Conservation (phyloP, 176 grass and related monocot species). For the Cocos nucifera region DNA sequence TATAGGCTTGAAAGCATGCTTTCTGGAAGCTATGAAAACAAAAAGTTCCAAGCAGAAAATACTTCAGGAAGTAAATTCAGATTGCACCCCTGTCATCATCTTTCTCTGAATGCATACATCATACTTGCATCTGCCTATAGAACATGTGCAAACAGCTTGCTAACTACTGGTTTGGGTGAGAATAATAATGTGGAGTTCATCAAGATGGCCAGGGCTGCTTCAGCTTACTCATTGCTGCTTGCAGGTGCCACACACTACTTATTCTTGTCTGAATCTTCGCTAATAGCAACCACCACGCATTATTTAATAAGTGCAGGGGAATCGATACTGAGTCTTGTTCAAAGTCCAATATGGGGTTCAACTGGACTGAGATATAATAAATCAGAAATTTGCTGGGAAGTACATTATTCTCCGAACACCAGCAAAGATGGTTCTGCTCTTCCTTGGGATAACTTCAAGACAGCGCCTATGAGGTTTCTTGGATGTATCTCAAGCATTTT, state of each 20-base stretch:
- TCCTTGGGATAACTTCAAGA: slow-evolving; percentile 36
- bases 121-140: slow-evolving; percentile 73
- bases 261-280: slow-evolving; percentile 60
- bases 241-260: slow-evolving; percentile 49
- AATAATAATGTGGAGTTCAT: slow-evolving; percentile 18
- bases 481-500: slow-evolving; percentile 36
- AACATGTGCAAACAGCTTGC: slow-evolving; percentile 25
- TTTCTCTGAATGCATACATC: slow-evolving; percentile 52
- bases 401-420: slow-evolving; percentile 23
- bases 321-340: slow-evolving; percentile 42
- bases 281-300: slow-evolving; percentile 40
- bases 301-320: slow-evolving; percentile 59
- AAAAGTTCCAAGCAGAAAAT: slow-evolving; percentile 19
- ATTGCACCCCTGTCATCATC: slow-evolving; percentile 61
- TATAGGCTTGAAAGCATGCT: slow-evolving; percentile 66
- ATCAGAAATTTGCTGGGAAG: slow-evolving; percentile 12
- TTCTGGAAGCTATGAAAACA: slow-evolving; percentile 26
- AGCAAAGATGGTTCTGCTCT: slow-evolving; percentile 10
- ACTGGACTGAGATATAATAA: slow-evolving; percentile 15
- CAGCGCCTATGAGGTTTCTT: slow-evolving; percentile 38
- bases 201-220: slow-evolving; percentile 48
- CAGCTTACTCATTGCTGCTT: slow-evolving; percentile 63
- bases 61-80: slow-evolving; percentile 26
- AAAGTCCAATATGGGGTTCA: slow-evolving; percentile 18
- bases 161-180: slow-evolving; percentile 12